Base-by-base conservation (phyloP, 2,329 filamentous ascomycete species). In the Ophiognomonia clavigignenti-juglandacearum region DNA sequence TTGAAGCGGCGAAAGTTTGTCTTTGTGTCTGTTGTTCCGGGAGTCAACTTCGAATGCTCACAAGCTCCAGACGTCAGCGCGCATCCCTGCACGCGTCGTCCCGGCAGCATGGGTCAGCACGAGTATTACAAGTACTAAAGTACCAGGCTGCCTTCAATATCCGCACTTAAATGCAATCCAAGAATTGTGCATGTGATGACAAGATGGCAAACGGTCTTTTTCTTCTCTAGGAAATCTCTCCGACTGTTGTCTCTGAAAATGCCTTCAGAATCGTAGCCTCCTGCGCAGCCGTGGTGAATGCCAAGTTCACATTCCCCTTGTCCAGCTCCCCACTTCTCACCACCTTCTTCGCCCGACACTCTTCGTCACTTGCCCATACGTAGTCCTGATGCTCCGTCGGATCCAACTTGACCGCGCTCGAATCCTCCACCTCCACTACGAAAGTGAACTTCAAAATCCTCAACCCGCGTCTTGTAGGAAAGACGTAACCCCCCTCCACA, bases 321-420 rank as follows among this genome's bases (percentile, higher is more conserved):
- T 18, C 34, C 5, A 23, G 35, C 18, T 36, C 46, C 3, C 26
- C 23, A 4, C 22, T 36, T 14, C 34, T 50, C 10, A 13, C 38
- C 1, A 51, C 53, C 29, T 40, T 39, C 11, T 52, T 48, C 4
- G 35, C 36, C 11, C 51, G 42, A 22, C 59, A 62, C 53, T 67
- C 64, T n/a, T 62, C 59, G 47, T 65, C 60, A 0, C 56, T 61
- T 0, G 59, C 62, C 64, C 64, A 67, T 1, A 66, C 47, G 34
- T 56, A 62, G 11, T 50, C 52, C 48, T 61, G 58, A 54, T 67
- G 64, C 52, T 67, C 64, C 7, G 62, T 51, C 4, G 62, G 60
- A 43, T 66, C 63, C 4, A 66, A 47, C 42, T 26, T 53, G 22
- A 63, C 60, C n/a, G 38, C 43, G 4, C 10, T 16, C 6, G 24